These are phyloP conservation scores for Boeremia lycopersici DNA, from an alignment of 2,329 filamentous ascomycete species.

Conservation along the genomic window DNA sequence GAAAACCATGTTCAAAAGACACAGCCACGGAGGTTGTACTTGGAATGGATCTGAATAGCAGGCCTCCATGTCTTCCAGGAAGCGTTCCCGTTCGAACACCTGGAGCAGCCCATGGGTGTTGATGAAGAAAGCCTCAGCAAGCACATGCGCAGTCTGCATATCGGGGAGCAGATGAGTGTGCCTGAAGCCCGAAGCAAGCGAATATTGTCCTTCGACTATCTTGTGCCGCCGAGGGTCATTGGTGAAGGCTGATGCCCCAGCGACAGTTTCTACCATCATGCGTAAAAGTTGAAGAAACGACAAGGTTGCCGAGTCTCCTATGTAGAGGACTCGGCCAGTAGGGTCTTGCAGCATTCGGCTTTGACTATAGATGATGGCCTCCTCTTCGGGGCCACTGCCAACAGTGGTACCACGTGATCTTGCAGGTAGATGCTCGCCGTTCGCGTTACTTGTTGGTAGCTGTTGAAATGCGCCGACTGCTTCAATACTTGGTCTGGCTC, in stretches of 20 bases:
- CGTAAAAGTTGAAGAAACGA: conserved; percentile 67
- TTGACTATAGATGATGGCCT: conserved; percentile 61
- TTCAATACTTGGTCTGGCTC: conserved; percentile 33
- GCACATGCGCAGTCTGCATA: conserved; percentile 58
- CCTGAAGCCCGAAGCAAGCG: conserved; percentile 53
- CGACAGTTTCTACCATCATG: conserved; percentile 62
- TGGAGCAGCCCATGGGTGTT: conserved; percentile 69
- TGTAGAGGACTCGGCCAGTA: conserved; percentile 63
- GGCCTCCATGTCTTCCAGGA: conserved; percentile 57
- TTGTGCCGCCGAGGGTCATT: conserved; percentile 62
- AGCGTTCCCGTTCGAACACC: conserved; percentile 60
- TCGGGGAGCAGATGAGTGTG: conserved; percentile 63
- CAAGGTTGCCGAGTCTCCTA: conserved; percentile 67
- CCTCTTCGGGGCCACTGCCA: conserved; percentile 58
- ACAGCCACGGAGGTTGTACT: conserved; percentile 60
- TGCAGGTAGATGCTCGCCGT: conserved; percentile 30
- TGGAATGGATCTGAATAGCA: conserved; percentile 62
- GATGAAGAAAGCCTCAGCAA: conserved; percentile 65
- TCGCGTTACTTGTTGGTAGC: conserved; percentile 25
- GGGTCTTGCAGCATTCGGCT: conserved; percentile 66
- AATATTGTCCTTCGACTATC: conserved; percentile 61
- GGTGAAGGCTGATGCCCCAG: conserved; percentile 64
- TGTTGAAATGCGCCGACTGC: conserved; percentile 33
- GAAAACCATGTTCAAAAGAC: conserved; percentile 66
- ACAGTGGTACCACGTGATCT: conserved; percentile 41